Base-by-base conservation (phyloP, 305 asterid genomes). In the Fraxinus nigra region DNA sequence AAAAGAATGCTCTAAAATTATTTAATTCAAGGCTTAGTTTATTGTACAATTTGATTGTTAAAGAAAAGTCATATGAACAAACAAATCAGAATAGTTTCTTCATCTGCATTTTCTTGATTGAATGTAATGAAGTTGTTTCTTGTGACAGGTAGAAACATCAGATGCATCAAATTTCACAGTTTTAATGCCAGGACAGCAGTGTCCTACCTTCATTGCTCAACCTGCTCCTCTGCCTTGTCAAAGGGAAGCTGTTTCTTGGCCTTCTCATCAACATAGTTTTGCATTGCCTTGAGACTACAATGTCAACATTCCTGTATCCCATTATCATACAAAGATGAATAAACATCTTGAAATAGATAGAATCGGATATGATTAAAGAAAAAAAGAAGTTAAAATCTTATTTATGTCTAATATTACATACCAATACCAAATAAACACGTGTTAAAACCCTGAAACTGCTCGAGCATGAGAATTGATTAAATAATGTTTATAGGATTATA, bases 131-230 rank as follows among this genome's bases (percentile, higher is more conserved):
- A 33, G 33, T 65, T 11, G 61, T 75, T 38, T 69, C 35, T 32
- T 84, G 74, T 61, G 8, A 78, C 90, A 94, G 97, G 91, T 80
- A 51, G 87, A 89, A 78, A 63, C 82, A 26, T 46, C 89, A 69
- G 82, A 83, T 85, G 86, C 95, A 70, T 80, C 91, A 7, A 93
- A 93, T 82, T 86, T 89, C 85, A 87, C 96, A 69, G 98, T 95
- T 2, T 72, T 93, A 85, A 95, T 95, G 98, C 98, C 98, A 2
- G 98, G 98, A 72, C 95, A 92, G 76, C 90, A 90, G 48, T 86
- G 84, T 85, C 98, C 98, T 4, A 93, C 93, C 78, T 95, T 90
- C 90, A 93, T 95, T 69, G 98, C 98, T 69, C 93, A 89, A 79
- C 96, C 95, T 16, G 93, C 97, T 75, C 98, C 98, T 34, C 84